A percentile compares a stretch with the other conserved stretches of the same genome.
phyloP scores from a whole-genome alignment of 2,329 filamentous ascomycete species.

The Beauveria scarabaeidicola region DNA sequence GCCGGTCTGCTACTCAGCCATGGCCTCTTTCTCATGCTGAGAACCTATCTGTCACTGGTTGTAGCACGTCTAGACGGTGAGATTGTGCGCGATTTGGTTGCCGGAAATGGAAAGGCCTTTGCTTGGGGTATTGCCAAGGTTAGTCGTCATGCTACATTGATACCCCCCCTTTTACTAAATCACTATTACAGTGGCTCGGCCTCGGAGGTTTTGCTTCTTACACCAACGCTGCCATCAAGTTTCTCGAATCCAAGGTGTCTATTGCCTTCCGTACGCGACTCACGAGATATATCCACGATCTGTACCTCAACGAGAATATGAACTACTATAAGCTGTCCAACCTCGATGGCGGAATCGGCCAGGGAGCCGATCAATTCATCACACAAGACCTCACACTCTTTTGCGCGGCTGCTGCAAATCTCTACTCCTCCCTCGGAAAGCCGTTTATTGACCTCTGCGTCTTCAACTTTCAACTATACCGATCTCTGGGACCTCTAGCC shows the following conservation, averaged over 20 bases:
- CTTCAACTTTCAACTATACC: constrained; percentile 96
- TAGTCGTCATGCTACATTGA: constrained; percentile 14
- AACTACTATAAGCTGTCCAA: constrained; percentile 96
- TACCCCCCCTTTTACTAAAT: not conserved
- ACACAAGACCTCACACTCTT: constrained; percentile 95
- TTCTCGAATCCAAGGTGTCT: constrained; percentile 92
- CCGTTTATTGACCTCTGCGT: constrained; percentile 94
- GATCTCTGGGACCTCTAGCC: constrained; percentile 80
- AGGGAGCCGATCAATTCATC: constrained; percentile 92
- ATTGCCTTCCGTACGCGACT: constrained; percentile 94
- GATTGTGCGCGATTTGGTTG: constrained; percentile 93
- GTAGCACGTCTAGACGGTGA: constrained; percentile 91
- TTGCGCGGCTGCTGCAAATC: constrained; percentile 80
- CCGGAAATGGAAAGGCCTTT: constrained; percentile 82
- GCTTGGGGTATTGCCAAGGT: constrained; percentile 79
- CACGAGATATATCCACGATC: constrained; percentile 92
- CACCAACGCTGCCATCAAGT: constrained; percentile 99
- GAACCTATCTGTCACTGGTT: constrained; percentile 89
- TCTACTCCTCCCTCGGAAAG: constrained; percentile 97
- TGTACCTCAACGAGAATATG: constrained; percentile 89
- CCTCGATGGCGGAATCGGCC: constrained; percentile 83
- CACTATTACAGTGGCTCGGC: constrained; percentile 63
- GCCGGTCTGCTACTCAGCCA: constrained; percentile 84
- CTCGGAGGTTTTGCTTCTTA: constrained; percentile 91
- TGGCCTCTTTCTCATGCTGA: constrained; percentile 77